Evolutionary conservation across 441 rosid genomes (phyloP).

Genomic region (Populus hybrid): DNA sequence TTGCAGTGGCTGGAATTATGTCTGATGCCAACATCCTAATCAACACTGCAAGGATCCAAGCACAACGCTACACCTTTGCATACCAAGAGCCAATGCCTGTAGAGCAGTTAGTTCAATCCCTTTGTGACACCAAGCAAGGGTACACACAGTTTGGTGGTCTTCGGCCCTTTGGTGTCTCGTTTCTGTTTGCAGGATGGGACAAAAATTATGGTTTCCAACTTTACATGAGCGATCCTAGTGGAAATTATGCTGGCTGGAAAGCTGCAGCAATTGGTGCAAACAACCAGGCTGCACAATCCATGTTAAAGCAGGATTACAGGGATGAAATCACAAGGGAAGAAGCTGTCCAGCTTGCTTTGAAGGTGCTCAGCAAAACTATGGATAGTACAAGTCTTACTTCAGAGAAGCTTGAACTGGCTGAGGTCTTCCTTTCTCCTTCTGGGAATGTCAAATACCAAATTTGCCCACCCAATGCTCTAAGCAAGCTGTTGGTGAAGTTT

Average conservation of each 20-base stretch:
- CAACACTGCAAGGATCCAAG: slow-evolving; percentile 91
- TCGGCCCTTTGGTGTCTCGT: slow-evolving; percentile 91
- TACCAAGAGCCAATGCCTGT: slow-evolving; percentile 99
- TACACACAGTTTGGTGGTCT: slow-evolving; percentile 98
- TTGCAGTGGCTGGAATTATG: slow-evolving; percentile 96
- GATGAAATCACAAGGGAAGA: slow-evolving; percentile 83
- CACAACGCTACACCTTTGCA: slow-evolving; percentile 77
- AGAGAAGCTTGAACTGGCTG: slow-evolving; percentile 88
- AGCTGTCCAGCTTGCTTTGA: slow-evolving; percentile 76
- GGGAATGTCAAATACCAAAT: slow-evolving; percentile 83
- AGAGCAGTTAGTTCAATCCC: slow-evolving; percentile 91
- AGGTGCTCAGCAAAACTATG: slow-evolving; percentile 91
- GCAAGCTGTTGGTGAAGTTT: slow-evolving; percentile 62
- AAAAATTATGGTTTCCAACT: slow-evolving; percentile 87
- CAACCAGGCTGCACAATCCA: slow-evolving; percentile 92
- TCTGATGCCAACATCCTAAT: slow-evolving; percentile 94
- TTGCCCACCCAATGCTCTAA: slow-evolving; percentile 61
- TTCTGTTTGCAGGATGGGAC: slow-evolving; percentile 96
- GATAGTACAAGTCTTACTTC: slow-evolving; percentile 92
- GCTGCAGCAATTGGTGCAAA: slow-evolving; percentile 94
- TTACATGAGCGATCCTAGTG: slow-evolving; percentile 94
- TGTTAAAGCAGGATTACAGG: slow-evolving; percentile 92
- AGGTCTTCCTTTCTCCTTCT: slow-evolving; percentile 62
- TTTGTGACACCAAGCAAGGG: slow-evolving; percentile 93
- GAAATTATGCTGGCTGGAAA: slow-evolving; percentile 95